Conservation (phyloP, 352 stramenopile species). For the Phytophthora litchii region DNA sequence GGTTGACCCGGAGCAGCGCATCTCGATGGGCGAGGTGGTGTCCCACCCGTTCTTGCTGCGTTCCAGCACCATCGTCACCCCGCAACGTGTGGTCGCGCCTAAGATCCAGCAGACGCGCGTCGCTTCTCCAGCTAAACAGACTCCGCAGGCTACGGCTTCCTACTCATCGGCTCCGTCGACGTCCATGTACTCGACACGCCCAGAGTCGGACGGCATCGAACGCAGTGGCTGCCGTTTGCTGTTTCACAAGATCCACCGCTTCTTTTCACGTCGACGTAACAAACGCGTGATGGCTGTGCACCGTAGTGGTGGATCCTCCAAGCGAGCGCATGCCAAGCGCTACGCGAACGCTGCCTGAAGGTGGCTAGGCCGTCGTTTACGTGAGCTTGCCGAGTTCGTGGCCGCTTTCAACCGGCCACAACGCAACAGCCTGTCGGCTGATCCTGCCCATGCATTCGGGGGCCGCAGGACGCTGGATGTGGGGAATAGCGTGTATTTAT, state of each 20-base stretch:
- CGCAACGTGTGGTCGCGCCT: conserved; percentile 13
- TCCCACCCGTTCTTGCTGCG: conserved; percentile 61
- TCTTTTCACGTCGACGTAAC: conserved; percentile 48
- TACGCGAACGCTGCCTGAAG: conserved; percentile 38
- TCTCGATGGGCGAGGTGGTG: conserved; percentile 69
- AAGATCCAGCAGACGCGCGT: conserved; percentile 16
- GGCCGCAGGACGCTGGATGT: conserved; percentile 32
- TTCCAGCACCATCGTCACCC: conserved; percentile 19
- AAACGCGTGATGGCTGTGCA: conserved; percentile 56
- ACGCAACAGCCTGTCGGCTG: conserved; percentile 35
- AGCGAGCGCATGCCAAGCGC: conserved; percentile 29
- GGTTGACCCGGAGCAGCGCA: conserved; percentile 56
- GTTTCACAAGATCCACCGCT: conserved; percentile 50
- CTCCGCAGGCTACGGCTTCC: conserved; percentile 20
- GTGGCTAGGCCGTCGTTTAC: conserved; percentile 41
- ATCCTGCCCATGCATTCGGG: conserved; percentile 22
- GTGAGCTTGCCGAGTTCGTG: conserved; percentile 28
- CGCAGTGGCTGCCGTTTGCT: conserved; percentile 38
- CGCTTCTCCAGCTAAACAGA: conserved; percentile 24
- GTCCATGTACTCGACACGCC: conserved; percentile 35
- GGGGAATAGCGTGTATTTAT: conserved; percentile 46
- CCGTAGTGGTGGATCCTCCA: conserved; percentile 19
- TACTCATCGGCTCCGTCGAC: conserved; percentile 25
- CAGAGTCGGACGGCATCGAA: conserved; percentile 31
- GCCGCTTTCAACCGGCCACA: conserved; percentile 26